A percentile compares a stretch with the other conserved stretches of the same genome.
Evolutionary conservation across 495 filamentous ascomycete genomes (phyloP).

Genomic region (Penicillium mononematosum): DNA sequence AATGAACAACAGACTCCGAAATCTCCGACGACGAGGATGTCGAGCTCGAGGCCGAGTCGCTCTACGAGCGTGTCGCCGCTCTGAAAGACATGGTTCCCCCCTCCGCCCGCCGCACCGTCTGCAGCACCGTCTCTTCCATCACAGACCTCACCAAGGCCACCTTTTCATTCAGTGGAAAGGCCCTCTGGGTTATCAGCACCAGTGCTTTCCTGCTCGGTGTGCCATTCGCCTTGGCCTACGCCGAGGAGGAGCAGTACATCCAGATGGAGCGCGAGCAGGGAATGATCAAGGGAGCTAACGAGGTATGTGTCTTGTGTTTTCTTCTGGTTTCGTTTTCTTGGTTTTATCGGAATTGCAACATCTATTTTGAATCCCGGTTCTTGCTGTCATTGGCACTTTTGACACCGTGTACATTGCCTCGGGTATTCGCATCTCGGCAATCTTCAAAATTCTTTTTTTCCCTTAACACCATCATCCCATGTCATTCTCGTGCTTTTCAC

Average conservation of each 20-base stretch:
- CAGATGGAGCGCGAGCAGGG: conserved; percentile 97
- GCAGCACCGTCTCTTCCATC: conserved; percentile 54
- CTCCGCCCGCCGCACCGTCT: conserved; percentile 68
- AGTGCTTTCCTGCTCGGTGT: conserved; percentile 86
- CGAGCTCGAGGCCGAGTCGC: conserved; percentile 53
- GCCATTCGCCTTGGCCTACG: conserved; percentile 86
- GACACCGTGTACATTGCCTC: conserved; percentile 10
- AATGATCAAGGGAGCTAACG: conserved; percentile 82
- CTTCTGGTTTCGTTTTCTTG: background rate
- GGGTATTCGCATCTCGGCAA: conserved; percentile 4
- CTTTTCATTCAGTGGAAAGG: conserved; percentile 71
- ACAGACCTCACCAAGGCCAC: conserved; percentile 60
- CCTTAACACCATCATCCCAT: background rate
- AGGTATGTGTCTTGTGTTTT: conserved; percentile 48
- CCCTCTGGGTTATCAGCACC: conserved; percentile 83
- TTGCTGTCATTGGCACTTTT: background rate
- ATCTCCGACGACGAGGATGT: conserved; percentile 51
- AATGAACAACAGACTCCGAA: conserved; percentile 47
- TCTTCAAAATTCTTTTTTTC: background rate
- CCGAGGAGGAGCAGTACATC: conserved; percentile 91
- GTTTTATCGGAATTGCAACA: background rate
- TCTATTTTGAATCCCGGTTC: background rate
- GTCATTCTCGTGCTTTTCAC: background rate
- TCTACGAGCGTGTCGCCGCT: conserved; percentile 78
- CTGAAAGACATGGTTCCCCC: conserved; percentile 91